A percentile compares a stretch with the other conserved stretches of the same genome.
phyloP scores from a whole-genome alignment of 345 rosid genomes.

The Sisymbrium irio region DNA sequence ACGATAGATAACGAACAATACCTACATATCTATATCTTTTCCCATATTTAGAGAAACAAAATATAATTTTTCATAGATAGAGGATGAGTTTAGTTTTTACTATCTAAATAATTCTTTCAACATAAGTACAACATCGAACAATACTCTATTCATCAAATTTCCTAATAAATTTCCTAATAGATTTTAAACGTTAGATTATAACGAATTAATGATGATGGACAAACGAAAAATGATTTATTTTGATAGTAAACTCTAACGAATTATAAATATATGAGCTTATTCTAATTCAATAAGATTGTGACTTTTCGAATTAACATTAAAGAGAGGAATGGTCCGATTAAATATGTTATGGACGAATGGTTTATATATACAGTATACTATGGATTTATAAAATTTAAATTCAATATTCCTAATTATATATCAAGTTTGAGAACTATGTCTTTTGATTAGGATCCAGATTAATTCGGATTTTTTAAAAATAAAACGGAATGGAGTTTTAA shows the following conservation, averaged over 20 bases:
- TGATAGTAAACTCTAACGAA: too few relatives aligned
- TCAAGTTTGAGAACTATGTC: neutral
- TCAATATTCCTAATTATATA: neutral
- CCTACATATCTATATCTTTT: neutral
- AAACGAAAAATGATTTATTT: too few relatives aligned
- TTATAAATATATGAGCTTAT: neutral
- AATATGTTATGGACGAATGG: neutral
- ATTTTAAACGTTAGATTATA: neutral
- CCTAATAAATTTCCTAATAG: neutral
- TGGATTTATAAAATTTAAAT: neutral
- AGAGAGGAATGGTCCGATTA: conserved; percentile 1
- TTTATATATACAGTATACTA: neutral
- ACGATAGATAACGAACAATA: conserved; percentile 18
- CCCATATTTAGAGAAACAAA: neutral
- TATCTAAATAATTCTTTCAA: neutral
- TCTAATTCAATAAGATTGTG: neutral
- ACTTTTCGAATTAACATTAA: neutral
- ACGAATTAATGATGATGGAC: neutral
- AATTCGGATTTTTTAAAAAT: neutral
- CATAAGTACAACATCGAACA: neutral
- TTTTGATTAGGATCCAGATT: neutral
- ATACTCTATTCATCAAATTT: neutral
- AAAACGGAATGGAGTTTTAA: neutral
- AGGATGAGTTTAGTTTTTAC: neutral
- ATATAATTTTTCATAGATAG: neutral